phyloP scores from a whole-genome alignment of 140 eudicot species.

The Cichorium intybus region DNA sequence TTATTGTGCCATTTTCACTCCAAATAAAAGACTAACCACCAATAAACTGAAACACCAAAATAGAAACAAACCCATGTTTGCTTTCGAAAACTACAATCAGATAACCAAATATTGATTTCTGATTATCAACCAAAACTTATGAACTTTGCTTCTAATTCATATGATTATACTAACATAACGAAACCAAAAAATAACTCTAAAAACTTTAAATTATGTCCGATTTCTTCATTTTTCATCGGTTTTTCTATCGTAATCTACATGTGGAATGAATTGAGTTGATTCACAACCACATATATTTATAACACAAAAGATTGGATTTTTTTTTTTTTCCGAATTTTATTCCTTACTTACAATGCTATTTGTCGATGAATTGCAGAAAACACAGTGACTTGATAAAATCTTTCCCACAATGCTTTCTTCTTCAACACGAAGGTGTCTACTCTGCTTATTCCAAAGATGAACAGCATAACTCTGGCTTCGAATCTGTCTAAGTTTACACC shows the following conservation, averaged over 20 bases:
- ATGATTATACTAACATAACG: constrained; percentile 4
- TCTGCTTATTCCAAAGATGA: constrained; percentile 96
- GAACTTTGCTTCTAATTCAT: constrained; percentile 9
- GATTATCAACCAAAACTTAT: not conserved
- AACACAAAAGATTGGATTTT: constrained; percentile 2
- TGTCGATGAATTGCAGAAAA: constrained; percentile 55
- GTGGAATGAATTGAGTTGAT: constrained; percentile 46
- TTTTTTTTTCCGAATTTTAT: constrained; percentile 8
- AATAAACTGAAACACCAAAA: not conserved
- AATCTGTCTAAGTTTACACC: constrained; percentile 58
- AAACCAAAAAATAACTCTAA: constrained; percentile 13
- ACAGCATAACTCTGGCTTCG: constrained; percentile 52
- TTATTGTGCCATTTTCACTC: not conserved
- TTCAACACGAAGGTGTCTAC: constrained; percentile 52
- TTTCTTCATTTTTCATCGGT: not conserved
- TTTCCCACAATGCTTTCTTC: constrained; percentile 74
- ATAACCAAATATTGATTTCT: not conserved
- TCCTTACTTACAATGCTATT: constrained; percentile 25
- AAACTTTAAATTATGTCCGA: constrained; percentile 12
- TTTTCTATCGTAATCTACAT: constrained; percentile 14
- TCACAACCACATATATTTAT: constrained; percentile 38
- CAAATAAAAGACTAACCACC: not conserved
- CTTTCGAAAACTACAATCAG: not conserved
- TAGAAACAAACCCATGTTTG: not conserved
- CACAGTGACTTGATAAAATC: constrained; percentile 48